Evolutionary conservation across 1,284 basidiomycete species (phyloP), one percentile per base, ranked within the genome.

Genomic region (Heterobasidion occidentale): DNA sequence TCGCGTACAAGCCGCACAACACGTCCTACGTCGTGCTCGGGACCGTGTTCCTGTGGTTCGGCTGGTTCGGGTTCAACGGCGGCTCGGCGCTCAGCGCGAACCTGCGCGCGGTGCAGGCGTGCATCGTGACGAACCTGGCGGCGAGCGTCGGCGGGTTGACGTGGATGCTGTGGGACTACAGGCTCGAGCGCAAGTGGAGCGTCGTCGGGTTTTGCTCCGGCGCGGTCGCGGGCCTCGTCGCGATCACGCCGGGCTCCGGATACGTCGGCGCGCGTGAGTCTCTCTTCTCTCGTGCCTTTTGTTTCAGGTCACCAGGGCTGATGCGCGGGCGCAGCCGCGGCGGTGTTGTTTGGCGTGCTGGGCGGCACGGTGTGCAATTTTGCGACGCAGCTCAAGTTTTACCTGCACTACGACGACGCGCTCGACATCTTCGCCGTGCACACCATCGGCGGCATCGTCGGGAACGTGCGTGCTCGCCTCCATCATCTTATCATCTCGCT

Each of bases 141-240:
- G 92, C 92, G 2, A 83, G 83, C 56, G 85, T 90, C 38, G 94
- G 89, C 52, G 96, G 92, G 12, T 61, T 98, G 59, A 95, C 93
- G 12, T 99, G 96, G 95, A 94, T 98, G 92, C 71, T 94, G 56
- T 86, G 83, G 86, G 95, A 98, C 76, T 95, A 87, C 73, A 84
- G 94, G 57, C 82, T 97, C 58, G 94, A 97, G 73, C 82, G 81
- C 70, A 97, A 98, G 73, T 97, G 88, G 87, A 92, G 88, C 46
- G 89, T 85, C 7, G 92, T 99, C 60, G 94, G 94, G 14, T 96
- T 99, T 77, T 99, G 96, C 76, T 94, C 92, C 3, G 96, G 96
- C 54, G 94, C 92, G 57, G 88, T 98, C 62, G 78, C 88, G 12
- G 94, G 94, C 55, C 82, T 97, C 11, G 93, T 93, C 36, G 90